Conservation (phyloP, 2,329 filamentous ascomycete species). For the Neonectria faginata region DNA sequence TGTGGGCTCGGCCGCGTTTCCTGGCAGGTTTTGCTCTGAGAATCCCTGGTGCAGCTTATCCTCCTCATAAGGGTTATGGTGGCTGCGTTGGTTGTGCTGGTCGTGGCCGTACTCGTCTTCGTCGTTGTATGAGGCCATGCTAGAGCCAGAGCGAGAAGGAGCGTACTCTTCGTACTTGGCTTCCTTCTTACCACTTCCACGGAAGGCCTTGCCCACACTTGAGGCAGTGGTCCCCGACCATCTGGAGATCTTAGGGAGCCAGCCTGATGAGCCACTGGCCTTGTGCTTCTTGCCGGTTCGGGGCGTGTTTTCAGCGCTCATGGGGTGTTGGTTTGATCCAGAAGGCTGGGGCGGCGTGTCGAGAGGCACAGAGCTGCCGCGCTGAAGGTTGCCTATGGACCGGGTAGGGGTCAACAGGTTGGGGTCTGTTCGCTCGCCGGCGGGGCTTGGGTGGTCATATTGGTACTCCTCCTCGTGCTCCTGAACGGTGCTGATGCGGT, state of each 20-base stretch:
- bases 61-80: conserved; percentile 63
- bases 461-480: conserved; percentile 82
- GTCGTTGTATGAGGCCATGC: conserved; percentile 74
- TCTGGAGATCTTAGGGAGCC: conserved; percentile 92
- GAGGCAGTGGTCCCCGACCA: conserved; percentile 98
- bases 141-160: conserved; percentile 82
- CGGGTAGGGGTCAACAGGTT: conserved; percentile 74
- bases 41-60: conserved; percentile 71
- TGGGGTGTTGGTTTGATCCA: conserved; percentile 50
- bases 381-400: conserved; percentile 49
- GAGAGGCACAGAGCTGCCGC: conserved; percentile 66
- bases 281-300: conserved; percentile 86
- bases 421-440: conserved; percentile 52
- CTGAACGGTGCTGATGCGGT: conserved; percentile 89
- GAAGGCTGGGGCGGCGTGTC: conserved; percentile 69
- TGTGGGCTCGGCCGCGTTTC: conserved; percentile 38
- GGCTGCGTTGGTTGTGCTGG: conserved; percentile 2
- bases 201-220: conserved; percentile 82
- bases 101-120: conserved; percentile 64
- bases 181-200: conserved; percentile 71
- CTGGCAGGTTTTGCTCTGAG: conserved; percentile 62
- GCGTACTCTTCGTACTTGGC: conserved; percentile 70
- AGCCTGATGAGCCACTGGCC: conserved; percentile 80
- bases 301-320: conserved; percentile 85
- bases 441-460: conserved; percentile 64